phyloP scores from a whole-genome alignment of 2,329 filamentous ascomycete genomes.

The Mycosphaerella arachidis region DNA sequence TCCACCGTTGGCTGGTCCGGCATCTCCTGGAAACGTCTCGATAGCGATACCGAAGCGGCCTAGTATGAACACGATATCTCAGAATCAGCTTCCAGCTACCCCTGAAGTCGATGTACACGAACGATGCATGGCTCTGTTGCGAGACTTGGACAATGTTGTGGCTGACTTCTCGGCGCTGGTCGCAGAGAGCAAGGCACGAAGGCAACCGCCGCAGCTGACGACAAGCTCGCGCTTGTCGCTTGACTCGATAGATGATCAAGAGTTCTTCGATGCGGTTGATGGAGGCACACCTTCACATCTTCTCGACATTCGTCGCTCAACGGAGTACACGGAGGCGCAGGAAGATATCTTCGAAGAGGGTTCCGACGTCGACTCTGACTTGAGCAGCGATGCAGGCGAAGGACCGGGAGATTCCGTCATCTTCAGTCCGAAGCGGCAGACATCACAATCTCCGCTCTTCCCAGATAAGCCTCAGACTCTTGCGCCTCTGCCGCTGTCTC shows the following conservation, averaged over 20 bases:
- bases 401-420: constrained; percentile 25
- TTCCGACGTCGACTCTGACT: constrained; percentile 56
- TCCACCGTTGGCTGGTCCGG: constrained; percentile 28
- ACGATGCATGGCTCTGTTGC: constrained; percentile 76
- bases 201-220: constrained; percentile 49
- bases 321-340: constrained; percentile 63
- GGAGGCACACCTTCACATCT: constrained; percentile 59
- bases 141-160: constrained; percentile 79
- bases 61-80: constrained; percentile 18
- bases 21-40: constrained; percentile 33
- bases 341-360: constrained; percentile 46
- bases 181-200: constrained; percentile 71
- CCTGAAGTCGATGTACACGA: constrained; percentile 61
- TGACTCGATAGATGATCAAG: constrained; percentile 75
- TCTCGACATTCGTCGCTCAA: constrained; percentile 68
- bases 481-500: constrained; percentile 67
- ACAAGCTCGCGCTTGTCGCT: constrained; percentile 60
- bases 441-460: constrained; percentile 51
- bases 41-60: constrained; percentile 36
- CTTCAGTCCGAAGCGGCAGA: constrained; percentile 17
- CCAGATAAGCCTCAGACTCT: constrained; percentile 72
- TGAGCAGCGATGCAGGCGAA: constrained; percentile 56
- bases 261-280: constrained; percentile 90
- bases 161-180: constrained; percentile 75
- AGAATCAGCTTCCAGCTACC: constrained; percentile 16